Evolutionary conservation across 2,329 filamentous ascomycete species (phyloP).

Genomic region (Sporothrix mexicana): DNA sequence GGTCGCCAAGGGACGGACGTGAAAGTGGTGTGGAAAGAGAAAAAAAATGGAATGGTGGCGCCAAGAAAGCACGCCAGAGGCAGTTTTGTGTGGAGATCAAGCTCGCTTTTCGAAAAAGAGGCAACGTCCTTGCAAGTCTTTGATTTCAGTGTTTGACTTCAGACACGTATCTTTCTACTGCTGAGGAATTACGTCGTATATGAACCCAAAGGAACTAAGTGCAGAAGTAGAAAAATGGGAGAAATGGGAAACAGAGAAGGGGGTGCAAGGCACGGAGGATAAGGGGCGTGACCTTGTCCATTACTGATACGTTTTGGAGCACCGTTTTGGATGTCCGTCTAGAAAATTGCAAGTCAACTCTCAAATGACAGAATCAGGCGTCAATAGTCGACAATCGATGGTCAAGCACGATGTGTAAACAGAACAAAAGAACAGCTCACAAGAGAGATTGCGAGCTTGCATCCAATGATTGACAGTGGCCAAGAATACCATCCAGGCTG

Average conservation of each 20-base stretch:
- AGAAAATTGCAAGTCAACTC: too few relatives aligned
- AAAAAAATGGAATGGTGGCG: not conserved
- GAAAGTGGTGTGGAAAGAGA: not conserved
- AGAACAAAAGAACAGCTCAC: not conserved
- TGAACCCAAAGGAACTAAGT: not conserved
- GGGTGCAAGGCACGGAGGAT: not conserved
- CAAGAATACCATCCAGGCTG: not conserved
- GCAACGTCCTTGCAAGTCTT: not conserved
- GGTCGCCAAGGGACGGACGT: not conserved
- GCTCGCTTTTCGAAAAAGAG: not conserved
- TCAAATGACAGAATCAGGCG: not conserved
- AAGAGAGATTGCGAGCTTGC: not conserved
- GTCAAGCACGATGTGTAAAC: not conserved
- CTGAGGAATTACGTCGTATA: too few relatives aligned
- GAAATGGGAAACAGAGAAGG: not conserved
- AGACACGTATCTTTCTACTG: too few relatives aligned
- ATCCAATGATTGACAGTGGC: not conserved
- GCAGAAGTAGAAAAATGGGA: not conserved
- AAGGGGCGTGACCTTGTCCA: not conserved
- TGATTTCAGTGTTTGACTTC: too few relatives aligned
- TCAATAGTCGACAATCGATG: not conserved
- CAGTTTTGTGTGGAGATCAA: conserved; percentile 1
- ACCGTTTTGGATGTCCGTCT: not conserved
- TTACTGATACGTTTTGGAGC: not conserved
- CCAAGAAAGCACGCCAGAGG: not conserved